Percentiles rank a stretch among this genome's conserved stretches.
Evolutionary conservation across 2,329 filamentous ascomycete genomes (phyloP).

Genomic region (Cladophialophora immunda): DNA sequence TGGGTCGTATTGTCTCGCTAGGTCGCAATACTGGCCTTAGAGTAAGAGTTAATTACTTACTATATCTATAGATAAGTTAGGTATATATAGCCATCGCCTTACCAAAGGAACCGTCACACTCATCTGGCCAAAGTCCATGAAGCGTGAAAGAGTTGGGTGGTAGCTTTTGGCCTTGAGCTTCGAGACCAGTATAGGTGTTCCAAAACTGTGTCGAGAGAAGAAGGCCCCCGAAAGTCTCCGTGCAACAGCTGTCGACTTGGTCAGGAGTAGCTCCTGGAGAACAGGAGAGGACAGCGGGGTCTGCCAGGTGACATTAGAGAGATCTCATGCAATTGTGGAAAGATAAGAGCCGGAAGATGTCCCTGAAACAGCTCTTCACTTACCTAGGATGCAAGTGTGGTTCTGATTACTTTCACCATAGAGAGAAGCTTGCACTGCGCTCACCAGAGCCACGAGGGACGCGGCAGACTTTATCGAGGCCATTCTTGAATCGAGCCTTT

Average conservation of each 20-base stretch:
- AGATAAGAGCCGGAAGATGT: background rate
- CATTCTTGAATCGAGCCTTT: slow-evolving; percentile 8
- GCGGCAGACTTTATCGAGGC: slow-evolving; percentile 16
- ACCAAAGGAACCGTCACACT: no score
- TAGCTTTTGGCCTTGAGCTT: slow-evolving; percentile 65
- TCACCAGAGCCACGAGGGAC: slow-evolving; percentile 20
- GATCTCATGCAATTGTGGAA: background rate
- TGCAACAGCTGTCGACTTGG: slow-evolving; percentile 69
- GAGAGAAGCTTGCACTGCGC: slow-evolving; percentile 40
- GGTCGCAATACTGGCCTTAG: slow-evolving; percentile 75
- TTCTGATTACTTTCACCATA: slow-evolving; percentile 62
- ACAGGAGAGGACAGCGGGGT: slow-evolving; percentile 56
- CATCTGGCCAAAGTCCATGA: slow-evolving; percentile 60
- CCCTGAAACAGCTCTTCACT: slow-evolving; percentile 7
- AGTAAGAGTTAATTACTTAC: no score
- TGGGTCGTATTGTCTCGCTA: slow-evolving; percentile 70
- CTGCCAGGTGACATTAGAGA: slow-evolving; percentile 1
- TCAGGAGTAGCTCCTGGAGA: slow-evolving; percentile 55
- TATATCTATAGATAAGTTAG: no score
- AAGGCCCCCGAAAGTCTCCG: slow-evolving; percentile 71
- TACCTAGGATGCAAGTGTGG: slow-evolving; percentile 65
- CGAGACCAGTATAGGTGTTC: slow-evolving; percentile 69
- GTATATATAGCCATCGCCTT: no score
- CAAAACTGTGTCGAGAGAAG: slow-evolving; percentile 71
- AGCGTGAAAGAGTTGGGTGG: slow-evolving; percentile 49